A percentile compares a stretch with the other conserved stretches of the same genome.
Conservation (phyloP, 2,329 filamentous ascomycete genomes). For the Colletotrichum euphorbiae region DNA sequence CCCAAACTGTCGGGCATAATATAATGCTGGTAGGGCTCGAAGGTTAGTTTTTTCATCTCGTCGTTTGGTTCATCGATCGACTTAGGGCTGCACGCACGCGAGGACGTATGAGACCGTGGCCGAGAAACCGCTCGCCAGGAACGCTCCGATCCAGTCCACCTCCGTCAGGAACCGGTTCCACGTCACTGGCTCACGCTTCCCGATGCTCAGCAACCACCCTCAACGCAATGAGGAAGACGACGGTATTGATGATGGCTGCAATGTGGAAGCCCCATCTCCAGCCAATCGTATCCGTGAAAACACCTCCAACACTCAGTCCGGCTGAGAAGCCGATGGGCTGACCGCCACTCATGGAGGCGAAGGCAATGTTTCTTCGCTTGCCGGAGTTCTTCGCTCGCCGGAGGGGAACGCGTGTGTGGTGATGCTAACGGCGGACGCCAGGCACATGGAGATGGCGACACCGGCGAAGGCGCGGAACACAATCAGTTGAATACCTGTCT, state of each 20-base stretch:
- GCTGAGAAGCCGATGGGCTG: constrained; percentile 38
- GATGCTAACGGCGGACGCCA: constrained; percentile 38
- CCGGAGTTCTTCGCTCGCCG: constrained; percentile 37
- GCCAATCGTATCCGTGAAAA: constrained; percentile 36
- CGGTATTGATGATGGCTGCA: constrained; percentile 48
- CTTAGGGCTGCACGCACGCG: constrained; percentile 51
- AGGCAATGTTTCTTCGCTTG: constrained; percentile 47
- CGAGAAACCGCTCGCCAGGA: constrained; percentile 22
- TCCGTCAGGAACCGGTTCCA: constrained; percentile 37
- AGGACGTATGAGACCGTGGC: constrained; percentile 36
- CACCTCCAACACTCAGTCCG: constrained; percentile 36
- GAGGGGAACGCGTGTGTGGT: constrained; percentile 34
- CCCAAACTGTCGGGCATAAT: constrained; percentile 23
- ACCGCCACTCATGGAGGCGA: constrained; percentile 43
- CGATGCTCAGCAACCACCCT: constrained; percentile 56
- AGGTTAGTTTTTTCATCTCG: neutral
- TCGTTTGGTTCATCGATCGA: neutral
- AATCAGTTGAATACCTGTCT: constrained; percentile 33
- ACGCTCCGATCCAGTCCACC: constrained; percentile 37
- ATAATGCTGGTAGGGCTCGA: neutral
- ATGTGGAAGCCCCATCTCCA: constrained; percentile 38
- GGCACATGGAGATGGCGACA: constrained; percentile 38
- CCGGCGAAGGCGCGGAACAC: constrained; percentile 38
- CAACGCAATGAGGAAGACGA: constrained; percentile 54
- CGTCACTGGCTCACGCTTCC: constrained; percentile 52